Conservation (phyloP, 352 stramenopile species). For the Pythium aquatile region DNA sequence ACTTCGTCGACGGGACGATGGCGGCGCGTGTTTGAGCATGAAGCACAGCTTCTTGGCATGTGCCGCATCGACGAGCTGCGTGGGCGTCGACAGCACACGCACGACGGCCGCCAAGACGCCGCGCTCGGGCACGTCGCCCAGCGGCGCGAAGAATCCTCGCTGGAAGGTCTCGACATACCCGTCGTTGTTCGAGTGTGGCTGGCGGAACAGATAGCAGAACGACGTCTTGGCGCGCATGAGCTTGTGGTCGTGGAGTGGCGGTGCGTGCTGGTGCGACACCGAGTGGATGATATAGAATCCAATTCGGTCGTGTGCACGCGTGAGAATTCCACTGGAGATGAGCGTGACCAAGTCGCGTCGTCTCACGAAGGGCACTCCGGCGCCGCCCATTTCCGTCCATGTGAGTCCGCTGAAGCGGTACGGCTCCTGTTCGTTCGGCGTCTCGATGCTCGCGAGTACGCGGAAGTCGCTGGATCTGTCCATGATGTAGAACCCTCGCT, state of each 20-base stretch:
- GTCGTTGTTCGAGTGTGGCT: slow-evolving; percentile 6
- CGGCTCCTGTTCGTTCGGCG: slow-evolving; percentile 15
- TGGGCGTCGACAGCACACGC: slow-evolving; percentile 6
- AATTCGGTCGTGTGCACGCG: slow-evolving; percentile 14
- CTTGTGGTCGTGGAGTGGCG: slow-evolving; percentile 21
- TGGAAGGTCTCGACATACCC: slow-evolving; percentile 24
- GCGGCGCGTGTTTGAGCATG: slow-evolving; percentile 19
- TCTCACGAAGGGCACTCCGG: slow-evolving; percentile 20
- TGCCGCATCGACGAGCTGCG: slow-evolving; percentile 10
- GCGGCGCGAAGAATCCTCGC: slow-evolving; percentile 22
- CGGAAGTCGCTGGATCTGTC: slow-evolving; percentile 19
- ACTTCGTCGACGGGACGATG: neutral
- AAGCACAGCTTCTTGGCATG: slow-evolving; percentile 22
- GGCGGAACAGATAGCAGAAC: slow-evolving; percentile 22
- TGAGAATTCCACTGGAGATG: slow-evolving; percentile 14
- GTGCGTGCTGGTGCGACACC: slow-evolving; percentile 15
- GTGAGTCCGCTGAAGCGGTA: slow-evolving; percentile 20
- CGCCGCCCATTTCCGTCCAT: slow-evolving; percentile 21
- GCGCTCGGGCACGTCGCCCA: slow-evolving; percentile 20
- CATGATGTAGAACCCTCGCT: slow-evolving; percentile 18
- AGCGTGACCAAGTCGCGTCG: slow-evolving; percentile 20
- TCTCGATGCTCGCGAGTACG: slow-evolving; percentile 13
- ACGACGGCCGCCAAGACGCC: slow-evolving; percentile 18
- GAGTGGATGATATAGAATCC: slow-evolving; percentile 30
- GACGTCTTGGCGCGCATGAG: slow-evolving; percentile 19